Percentiles rank a stretch among this genome's conserved stretches.
Evolutionary conservation across 306 rosid genomes (phyloP).

Genomic region (Pachyrhizus erosus): DNA sequence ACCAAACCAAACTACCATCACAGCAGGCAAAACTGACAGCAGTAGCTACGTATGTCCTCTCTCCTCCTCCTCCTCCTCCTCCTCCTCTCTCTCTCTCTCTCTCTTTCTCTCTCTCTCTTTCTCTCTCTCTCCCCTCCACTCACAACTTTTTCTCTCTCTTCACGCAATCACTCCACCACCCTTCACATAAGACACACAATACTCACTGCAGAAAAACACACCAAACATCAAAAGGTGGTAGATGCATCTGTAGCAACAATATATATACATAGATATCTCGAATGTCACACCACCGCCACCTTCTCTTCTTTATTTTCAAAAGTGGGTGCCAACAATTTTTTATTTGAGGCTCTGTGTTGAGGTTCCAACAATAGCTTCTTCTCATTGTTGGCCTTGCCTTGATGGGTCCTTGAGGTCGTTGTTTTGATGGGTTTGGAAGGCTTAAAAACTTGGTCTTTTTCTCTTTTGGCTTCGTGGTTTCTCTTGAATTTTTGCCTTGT

Average conservation of each 20-base stretch:
- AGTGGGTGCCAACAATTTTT: constrained; percentile 11
- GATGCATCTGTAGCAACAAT: constrained; percentile 66
- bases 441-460: background rate
- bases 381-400: background rate
- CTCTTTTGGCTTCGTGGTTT: constrained; percentile 37
- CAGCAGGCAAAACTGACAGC: background rate
- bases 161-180: constrained; percentile 48
- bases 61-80: too few relatives aligned
- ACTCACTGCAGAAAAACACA: constrained; percentile 40
- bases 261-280: background rate
- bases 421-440: constrained; percentile 45
- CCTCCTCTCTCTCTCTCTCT: background rate
- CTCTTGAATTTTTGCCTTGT: constrained; percentile 32
- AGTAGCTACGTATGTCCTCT: background rate
- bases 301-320: background rate
- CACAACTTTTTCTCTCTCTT: too few relatives aligned
- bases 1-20: constrained; percentile 38
- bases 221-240: constrained; percentile 48
- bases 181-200: constrained; percentile 2
- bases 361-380: constrained; percentile 50
- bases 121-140: background rate
- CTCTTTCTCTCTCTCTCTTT: constrained; percentile 41
- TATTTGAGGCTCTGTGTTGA: constrained; percentile 30
- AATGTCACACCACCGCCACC: constrained; percentile 30
- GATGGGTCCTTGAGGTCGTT: constrained; percentile 16